A percentile compares a stretch with the other conserved stretches of the same genome.
phyloP scores from a whole-genome alignment of 2,329 filamentous ascomycete genomes.

The Phialophora chinensis region DNA sequence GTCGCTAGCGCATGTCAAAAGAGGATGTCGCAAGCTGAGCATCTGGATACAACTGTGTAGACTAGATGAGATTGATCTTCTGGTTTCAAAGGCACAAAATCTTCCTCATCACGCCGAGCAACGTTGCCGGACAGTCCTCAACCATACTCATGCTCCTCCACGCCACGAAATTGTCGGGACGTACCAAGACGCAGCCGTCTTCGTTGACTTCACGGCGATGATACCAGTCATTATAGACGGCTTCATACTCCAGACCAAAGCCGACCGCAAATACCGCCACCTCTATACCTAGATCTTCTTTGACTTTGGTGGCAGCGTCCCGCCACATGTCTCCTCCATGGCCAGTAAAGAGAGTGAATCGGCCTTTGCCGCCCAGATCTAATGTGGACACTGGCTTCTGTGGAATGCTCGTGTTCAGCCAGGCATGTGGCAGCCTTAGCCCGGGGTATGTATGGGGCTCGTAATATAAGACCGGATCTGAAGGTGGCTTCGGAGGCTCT shows the following conservation, averaged over 20 bases:
- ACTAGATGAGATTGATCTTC: slow-evolving; percentile 5
- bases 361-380: slow-evolving; percentile 63
- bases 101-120: slow-evolving; percentile 11
- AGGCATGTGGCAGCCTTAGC: slow-evolving; percentile 64
- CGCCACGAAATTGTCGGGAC: slow-evolving; percentile 65
- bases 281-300: slow-evolving; percentile 50
- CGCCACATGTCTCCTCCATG: slow-evolving; percentile 63
- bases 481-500: slow-evolving; percentile 33
- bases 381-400: slow-evolving; percentile 58
- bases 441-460: slow-evolving; percentile 63
- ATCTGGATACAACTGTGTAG: slow-evolving; percentile 2
- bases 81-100: slow-evolving; percentile 12
- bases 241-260: slow-evolving; percentile 64
- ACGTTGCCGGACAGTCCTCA: slow-evolving; percentile 7
- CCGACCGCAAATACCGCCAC: slow-evolving; percentile 62
- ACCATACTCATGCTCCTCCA: slow-evolving; percentile 48
- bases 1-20: slow-evolving; percentile 5
- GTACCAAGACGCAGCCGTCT: slow-evolving; percentile 62
- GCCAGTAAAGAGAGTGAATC: slow-evolving; percentile 59
- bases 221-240: slow-evolving; percentile 67
- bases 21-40: slow-evolving; percentile 6
- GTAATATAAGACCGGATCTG: slow-evolving; percentile 52
- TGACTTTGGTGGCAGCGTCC: slow-evolving; percentile 52
- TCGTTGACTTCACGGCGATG: slow-evolving; percentile 60
- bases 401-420: slow-evolving; percentile 60